phyloP scores from a whole-genome alignment of 2,329 filamentous ascomycete species.

The Nothophoma quercina region DNA sequence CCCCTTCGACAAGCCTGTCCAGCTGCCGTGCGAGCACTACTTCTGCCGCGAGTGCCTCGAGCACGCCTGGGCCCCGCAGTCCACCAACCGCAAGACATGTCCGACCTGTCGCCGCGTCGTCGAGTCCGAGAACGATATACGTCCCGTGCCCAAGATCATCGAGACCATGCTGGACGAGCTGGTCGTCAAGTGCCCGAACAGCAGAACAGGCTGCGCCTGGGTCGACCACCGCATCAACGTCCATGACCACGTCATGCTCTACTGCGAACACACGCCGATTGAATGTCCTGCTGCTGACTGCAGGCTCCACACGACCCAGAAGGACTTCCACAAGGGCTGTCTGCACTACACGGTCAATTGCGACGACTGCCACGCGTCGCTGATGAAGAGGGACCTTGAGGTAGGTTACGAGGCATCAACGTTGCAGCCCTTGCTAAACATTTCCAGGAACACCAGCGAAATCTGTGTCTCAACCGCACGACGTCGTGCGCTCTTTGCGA shows the following conservation, averaged over 20 bases:
- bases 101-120: slow-evolving; percentile 64
- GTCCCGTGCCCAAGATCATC: slow-evolving; percentile 61
- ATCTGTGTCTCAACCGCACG: slow-evolving; percentile 60
- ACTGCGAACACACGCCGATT: slow-evolving; percentile 64
- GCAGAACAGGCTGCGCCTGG: slow-evolving; percentile 61
- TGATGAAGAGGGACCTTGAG: slow-evolving; percentile 64
- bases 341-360: slow-evolving; percentile 63
- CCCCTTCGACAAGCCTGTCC: slow-evolving; percentile 66
- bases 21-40: slow-evolving; percentile 68
- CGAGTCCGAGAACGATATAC: slow-evolving; percentile 37
- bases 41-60: slow-evolving; percentile 68
- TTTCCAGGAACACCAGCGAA: slow-evolving; percentile 52
- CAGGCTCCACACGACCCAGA: slow-evolving; percentile 61
- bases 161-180: slow-evolving; percentile 69
- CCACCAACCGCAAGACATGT: slow-evolving; percentile 53
- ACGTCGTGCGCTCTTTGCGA: slow-evolving; percentile 54
- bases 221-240: slow-evolving; percentile 64
- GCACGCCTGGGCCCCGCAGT: slow-evolving; percentile 46
- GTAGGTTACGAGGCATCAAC: slow-evolving; percentile 33
- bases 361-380: slow-evolving; percentile 59
- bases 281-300: slow-evolving; percentile 62
- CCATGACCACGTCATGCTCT: slow-evolving; percentile 66
- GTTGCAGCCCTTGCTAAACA: slow-evolving; percentile 42
- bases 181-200: slow-evolving; percentile 65
- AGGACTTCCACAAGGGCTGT: slow-evolving; percentile 62